These are phyloP conservation scores for Mycena maculata DNA, from an alignment of 768 basidiomycete species.

Conservation along the genomic window DNA sequence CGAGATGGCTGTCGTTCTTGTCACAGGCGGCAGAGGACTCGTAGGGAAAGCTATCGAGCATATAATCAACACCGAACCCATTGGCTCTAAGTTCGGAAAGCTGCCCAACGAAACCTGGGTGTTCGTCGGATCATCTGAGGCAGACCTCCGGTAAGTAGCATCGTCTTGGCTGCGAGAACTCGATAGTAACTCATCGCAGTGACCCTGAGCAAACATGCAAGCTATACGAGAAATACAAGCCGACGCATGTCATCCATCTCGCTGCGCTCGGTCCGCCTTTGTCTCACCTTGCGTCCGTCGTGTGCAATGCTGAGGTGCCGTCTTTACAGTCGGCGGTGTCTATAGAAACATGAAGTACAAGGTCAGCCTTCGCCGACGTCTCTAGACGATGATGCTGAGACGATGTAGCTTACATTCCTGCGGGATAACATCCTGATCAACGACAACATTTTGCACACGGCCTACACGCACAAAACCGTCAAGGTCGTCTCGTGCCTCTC, in stretches of 20 bases:
- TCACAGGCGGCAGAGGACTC: conserved; percentile 76
- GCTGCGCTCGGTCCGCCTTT: conserved; percentile 44
- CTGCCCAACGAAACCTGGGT: conserved; percentile 74
- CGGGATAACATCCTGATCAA: conserved; percentile 97
- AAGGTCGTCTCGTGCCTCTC: conserved; percentile 97
- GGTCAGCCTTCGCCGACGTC: conserved; percentile 50
- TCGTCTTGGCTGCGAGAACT: background rate
- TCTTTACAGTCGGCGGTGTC: conserved; percentile 86
- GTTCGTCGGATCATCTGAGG: conserved; percentile 71
- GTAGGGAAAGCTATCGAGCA: conserved; percentile 72
- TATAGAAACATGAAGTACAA: conserved; percentile 98
- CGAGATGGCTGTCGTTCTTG: conserved; percentile 57
- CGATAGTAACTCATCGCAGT: background rate
- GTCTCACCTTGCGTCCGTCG: background rate
- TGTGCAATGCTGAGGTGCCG: conserved; percentile 9
- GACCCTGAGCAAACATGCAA: conserved; percentile 63
- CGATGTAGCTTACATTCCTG: conserved; percentile 82
- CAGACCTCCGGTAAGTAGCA: conserved; percentile 67
- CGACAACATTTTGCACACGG: conserved; percentile 87
- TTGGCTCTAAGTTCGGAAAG: conserved; percentile 71
- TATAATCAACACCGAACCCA: conserved; percentile 71
- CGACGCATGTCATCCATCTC: conserved; percentile 96
- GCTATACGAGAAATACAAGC: conserved; percentile 91
- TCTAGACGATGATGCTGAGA: background rate
- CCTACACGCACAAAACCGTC: conserved; percentile 69